Base-by-base conservation (phyloP, 2,329 filamentous ascomycete species). In the Aspergillus luchuensis region DNA sequence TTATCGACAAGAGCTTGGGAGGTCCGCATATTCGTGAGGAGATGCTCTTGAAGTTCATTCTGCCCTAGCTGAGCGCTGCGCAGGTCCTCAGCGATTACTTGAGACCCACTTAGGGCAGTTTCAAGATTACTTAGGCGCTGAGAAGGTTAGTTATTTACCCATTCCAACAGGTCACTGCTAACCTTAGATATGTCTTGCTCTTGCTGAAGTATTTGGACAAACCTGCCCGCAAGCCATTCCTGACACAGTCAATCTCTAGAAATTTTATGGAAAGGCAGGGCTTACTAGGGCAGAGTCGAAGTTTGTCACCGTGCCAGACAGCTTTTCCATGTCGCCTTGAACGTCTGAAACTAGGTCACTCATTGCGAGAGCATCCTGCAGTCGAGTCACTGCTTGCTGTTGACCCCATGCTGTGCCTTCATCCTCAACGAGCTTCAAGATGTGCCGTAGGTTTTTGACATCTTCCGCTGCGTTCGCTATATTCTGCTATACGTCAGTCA, bases 71-170 rank as follows among this genome's bases (percentile, higher is more conserved):
- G 77, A 5, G 67, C 63, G 56, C 67, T 66, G 21, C 72, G 72
- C 10, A 81, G 57, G 15, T 67, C 60, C 25, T 69, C 65, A 3
- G 76, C 72, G 58, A 66, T 76, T 1, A 50, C 21, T 57, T 76
- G 71, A 6, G 78, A 74, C 15, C 69, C 58, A 7, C 72, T 64
- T 30, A 81, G 71, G 2, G 70, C 66, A 3, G 38, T 57, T 33
- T 76, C 72, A 55, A 80, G 73, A 8, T 59, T 57, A 48, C 66
- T 66, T 7, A 80, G 65, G 21, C 70, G 74, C 78, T 80, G 43
- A 13, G n/a, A 7, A 45, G 5, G 30, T 76, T 56, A 76, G 69
- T 28, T 39, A 8, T 11, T 38, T 23, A 21, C 19, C n/a, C 13
- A 58, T 13, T 1, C 0, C 33, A 21, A 8, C 25, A 36, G 8